Percentiles rank a stretch among this genome's conserved stretches.
These are phyloP conservation scores for Colletotrichum sp. DNA, from an alignment of 2,329 filamentous ascomycete genomes.

Conservation along the genomic window DNA sequence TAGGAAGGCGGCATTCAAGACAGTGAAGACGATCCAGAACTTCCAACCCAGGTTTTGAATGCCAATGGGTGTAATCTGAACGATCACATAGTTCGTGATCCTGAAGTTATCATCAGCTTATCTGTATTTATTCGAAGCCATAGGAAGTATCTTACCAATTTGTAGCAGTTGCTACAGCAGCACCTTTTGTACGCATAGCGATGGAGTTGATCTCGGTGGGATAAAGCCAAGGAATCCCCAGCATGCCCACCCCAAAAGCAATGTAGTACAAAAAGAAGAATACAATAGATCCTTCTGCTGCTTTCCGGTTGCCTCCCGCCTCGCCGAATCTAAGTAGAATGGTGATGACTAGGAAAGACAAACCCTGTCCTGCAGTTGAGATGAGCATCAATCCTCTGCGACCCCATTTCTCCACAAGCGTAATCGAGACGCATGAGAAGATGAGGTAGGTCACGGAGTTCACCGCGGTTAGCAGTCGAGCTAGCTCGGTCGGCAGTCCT, in stretches of 20 bases:
- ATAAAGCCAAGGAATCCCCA: slow-evolving; percentile 46
- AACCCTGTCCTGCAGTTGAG: slow-evolving; percentile 29
- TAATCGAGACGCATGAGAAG: slow-evolving; percentile 28
- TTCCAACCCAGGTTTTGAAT: background rate
- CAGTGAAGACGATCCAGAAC: background rate
- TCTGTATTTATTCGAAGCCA: rapidly evolving
- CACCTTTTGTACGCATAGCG: slow-evolving; percentile 43
- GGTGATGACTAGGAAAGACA: slow-evolving; percentile 33
- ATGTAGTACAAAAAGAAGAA: slow-evolving; percentile 37
- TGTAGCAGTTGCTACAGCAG: slow-evolving; percentile 26
- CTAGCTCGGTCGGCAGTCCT: slow-evolving; percentile 49
- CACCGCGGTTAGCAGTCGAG: slow-evolving; percentile 55
- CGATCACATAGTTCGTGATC: background rate
- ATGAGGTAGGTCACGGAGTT: slow-evolving; percentile 32
- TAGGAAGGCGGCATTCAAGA: background rate
- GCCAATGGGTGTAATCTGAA: background rate
- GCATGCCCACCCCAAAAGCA: slow-evolving; percentile 35
- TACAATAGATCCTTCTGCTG: slow-evolving; percentile 31
- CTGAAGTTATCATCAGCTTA: background rate
- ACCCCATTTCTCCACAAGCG: slow-evolving; percentile 32
- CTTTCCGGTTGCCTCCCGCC: slow-evolving; percentile 21
- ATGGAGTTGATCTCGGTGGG: slow-evolving; percentile 36
- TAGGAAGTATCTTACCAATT: background rate
- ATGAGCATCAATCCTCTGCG: slow-evolving; percentile 34
- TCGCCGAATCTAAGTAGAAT: slow-evolving; percentile 28